Evolutionary conservation across 176 grass and related monocot genomes (phyloP).

Genomic region (Oryza meridionalis): DNA sequence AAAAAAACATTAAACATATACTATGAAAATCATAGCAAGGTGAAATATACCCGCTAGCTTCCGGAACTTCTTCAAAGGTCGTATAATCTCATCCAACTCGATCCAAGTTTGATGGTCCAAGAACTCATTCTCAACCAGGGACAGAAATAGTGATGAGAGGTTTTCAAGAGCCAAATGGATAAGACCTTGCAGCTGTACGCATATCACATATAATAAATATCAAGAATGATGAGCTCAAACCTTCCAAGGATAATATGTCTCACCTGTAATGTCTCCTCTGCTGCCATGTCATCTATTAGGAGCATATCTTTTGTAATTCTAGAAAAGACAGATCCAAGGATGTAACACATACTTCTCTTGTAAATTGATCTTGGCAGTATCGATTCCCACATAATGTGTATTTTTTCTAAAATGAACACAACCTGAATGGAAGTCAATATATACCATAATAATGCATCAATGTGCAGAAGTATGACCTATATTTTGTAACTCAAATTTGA

Average conservation of each 20-base stretch:
- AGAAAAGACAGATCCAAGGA: conserved; percentile 83
- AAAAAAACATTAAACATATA: conserved; percentile 27
- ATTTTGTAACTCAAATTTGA: not conserved
- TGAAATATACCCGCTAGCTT: conserved; percentile 74
- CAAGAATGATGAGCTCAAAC: conserved; percentile 24
- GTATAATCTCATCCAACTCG: conserved; percentile 62
- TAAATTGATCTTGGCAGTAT: conserved; percentile 69
- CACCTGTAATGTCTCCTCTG: conserved; percentile 94
- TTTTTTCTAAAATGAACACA: conserved; percentile 91
- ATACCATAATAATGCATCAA: conserved; percentile 39
- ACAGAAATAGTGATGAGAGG: conserved; percentile 73
- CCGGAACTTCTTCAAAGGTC: conserved; percentile 76
- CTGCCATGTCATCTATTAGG: conserved; percentile 94
- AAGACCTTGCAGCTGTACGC: conserved; percentile 83
- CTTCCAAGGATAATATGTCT: conserved; percentile 30
- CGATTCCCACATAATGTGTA: conserved; percentile 89
- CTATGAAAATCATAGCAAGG: not conserved
- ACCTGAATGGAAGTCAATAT: conserved; percentile 49
- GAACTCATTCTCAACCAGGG: conserved; percentile 57
- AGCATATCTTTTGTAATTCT: conserved; percentile 93
- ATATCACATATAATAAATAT: conserved; percentile 45
- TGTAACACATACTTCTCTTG: conserved; percentile 75
- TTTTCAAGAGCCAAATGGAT: conserved; percentile 92
- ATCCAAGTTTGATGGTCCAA: conserved; percentile 58
- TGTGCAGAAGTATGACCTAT: not conserved